phyloP scores from a whole-genome alignment of 192 early-diverging fungal species.

The Lunasporangiospora selenospora region DNA sequence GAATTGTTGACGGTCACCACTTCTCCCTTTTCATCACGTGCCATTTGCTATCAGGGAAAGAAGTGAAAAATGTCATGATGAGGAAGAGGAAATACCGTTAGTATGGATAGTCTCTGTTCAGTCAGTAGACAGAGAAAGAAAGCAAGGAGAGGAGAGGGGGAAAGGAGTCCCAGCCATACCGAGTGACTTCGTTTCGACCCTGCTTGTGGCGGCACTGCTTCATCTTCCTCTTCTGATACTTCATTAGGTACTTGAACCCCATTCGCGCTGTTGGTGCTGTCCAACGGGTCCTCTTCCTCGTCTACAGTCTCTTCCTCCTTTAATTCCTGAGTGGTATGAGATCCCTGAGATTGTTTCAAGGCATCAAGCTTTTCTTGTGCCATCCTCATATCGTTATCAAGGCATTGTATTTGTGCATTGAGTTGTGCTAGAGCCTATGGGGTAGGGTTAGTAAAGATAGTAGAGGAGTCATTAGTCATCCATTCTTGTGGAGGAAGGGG shows the following conservation, averaged over 20 bases:
- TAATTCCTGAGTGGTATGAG: constrained; percentile 14
- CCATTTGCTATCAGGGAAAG: constrained; percentile 19
- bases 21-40: constrained; percentile 24
- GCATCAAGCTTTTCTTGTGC: constrained; percentile 46
- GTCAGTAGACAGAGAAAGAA: not conserved
- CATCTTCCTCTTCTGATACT: constrained; percentile 44
- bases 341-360: constrained; percentile 24
- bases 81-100: not conserved
- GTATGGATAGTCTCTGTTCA: not conserved
- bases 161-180: constrained; percentile 11
- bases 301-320: constrained; percentile 22
- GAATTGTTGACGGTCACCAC: constrained; percentile 1
- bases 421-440: constrained; percentile 49
- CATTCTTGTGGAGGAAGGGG: too few species aligned
- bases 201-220: constrained; percentile 36
- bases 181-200: constrained; percentile 37
- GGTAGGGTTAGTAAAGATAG: not conserved
- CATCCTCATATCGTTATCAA: constrained; percentile 53
- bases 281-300: constrained; percentile 35
- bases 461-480: not conserved
- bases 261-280: constrained; percentile 7
- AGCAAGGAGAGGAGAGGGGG: too few species aligned
- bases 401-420: constrained; percentile 48
- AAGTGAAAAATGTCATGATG: not conserved
- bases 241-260: constrained; percentile 46